Base-by-base conservation (phyloP, 2,329 filamentous ascomycete genomes). In the Penicillium sp. region DNA sequence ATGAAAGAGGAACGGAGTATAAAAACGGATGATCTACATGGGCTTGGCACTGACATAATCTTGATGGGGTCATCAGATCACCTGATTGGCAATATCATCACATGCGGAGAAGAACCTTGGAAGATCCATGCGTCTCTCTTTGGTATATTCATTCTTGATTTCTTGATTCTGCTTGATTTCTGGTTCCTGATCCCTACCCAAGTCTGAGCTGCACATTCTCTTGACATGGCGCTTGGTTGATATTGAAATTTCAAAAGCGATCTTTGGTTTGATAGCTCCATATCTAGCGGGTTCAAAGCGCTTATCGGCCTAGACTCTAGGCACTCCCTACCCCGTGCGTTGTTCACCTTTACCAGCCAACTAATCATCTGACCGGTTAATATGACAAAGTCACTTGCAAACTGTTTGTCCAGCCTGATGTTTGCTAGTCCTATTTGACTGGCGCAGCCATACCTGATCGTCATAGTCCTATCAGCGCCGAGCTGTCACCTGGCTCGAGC, bases 401-500 rank as follows among this genome's bases (percentile, higher is more conserved):
- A 43, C 27, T 45, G 54, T 41, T 27, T 50, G 34, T 5, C n/a
- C 34, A 44, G 50, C 50, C 43, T 61, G 53, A 57, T 58, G 53
- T 51, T 49, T 49, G n/a, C 27, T 48, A 21, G 38, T 40, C n/a
- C 16, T 32, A 41, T 52, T 43, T 54, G n/a, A 50, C 51, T 45
- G 34, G 51, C 45, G 39, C 39, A 38, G 22, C 50, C 36, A 56
- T 55, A 32, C 53, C 51, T 50, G 39, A 48, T 45, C 49, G 24
- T 53, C 54, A 57, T 57, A 43, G 56, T 42, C 56, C 55, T 61
- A 57, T 58, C 58, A 56, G 50, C 38, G 40, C 48, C 45, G 51
- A 55, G 50, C 54, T 61, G 56, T 63, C 57, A 64, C 59, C 62
- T 62, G 59, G 40, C 46, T 54, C 53, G 45, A 59, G 47, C 47